These are phyloP conservation scores for Haplosporangium sp. DNA, from an alignment of 371 early-diverging fungal genomes.

Conservation along the genomic window DNA sequence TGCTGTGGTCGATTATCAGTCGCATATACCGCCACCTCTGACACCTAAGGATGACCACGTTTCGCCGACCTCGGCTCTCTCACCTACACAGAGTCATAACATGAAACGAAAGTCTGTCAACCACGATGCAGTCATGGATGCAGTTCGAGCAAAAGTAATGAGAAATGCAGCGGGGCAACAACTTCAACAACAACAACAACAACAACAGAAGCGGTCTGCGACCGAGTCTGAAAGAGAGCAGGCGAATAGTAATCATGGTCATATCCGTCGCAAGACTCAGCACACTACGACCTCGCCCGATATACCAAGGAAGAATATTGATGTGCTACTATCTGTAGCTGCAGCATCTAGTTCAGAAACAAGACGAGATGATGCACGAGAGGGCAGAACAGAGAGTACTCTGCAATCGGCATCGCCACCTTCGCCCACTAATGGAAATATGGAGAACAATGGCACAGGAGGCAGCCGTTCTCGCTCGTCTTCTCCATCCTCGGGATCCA, in stretches of 20 bases:
- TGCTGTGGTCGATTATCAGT: constrained; percentile 41
- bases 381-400: constrained; percentile 15
- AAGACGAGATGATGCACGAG: constrained; percentile 27
- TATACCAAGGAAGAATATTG: constrained; percentile 7
- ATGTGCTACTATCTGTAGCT: neutral
- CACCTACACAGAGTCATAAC: constrained; percentile 28
- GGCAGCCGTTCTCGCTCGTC: constrained; percentile 26
- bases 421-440: constrained; percentile 13
- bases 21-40: constrained; percentile 51
- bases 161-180: constrained; percentile 41
- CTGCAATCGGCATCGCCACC: constrained; percentile 7
- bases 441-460: constrained; percentile 9
- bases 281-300: constrained; percentile 24
- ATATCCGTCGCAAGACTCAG: constrained; percentile 25
- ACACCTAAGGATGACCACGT: constrained; percentile 51
- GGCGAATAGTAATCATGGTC: neutral
- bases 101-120: constrained; percentile 45
- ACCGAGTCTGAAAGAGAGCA: constrained; percentile 15
- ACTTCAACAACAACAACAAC: constrained; percentile 37
- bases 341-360: neutral
- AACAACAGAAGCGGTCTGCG: constrained; percentile 25
- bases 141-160: constrained; percentile 51
- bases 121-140: constrained; percentile 55
- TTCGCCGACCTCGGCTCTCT: constrained; percentile 46
- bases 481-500: constrained; percentile 13